These are phyloP conservation scores for Alternaria panax DNA, from an alignment of 2,329 filamentous ascomycete species.

Conservation along the genomic window DNA sequence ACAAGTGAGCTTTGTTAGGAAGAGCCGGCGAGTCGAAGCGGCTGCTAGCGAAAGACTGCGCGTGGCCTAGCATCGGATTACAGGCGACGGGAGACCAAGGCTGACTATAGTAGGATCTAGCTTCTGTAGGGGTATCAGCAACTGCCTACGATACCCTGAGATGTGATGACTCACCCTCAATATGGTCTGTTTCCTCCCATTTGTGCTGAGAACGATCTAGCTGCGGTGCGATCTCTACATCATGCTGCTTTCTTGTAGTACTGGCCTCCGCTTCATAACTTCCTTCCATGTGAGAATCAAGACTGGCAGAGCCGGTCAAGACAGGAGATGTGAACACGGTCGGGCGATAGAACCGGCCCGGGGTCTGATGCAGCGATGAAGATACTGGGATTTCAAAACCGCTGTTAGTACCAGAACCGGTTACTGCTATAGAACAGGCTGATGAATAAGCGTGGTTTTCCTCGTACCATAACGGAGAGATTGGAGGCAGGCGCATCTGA, in stretches of 20 bases:
- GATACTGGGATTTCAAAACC: background rate
- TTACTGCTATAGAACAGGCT: background rate
- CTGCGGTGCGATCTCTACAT: background rate
- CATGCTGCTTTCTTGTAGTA: background rate
- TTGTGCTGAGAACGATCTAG: background rate
- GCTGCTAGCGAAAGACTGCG: background rate
- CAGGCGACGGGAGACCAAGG: background rate
- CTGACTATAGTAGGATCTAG: background rate
- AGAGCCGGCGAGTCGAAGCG: background rate
- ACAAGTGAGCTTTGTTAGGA: background rate
- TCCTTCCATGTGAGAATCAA: background rate
- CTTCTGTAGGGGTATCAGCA: background rate
- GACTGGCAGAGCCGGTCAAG: background rate
- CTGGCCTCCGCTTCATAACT: background rate
- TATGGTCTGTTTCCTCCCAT: background rate
- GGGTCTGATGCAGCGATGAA: background rate
- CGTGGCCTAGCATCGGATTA: background rate
- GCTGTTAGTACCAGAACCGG: background rate
- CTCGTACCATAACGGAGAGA: constrained; percentile 22
- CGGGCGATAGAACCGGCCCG: background rate
- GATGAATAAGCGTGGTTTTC: background rate
- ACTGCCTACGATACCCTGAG: background rate
- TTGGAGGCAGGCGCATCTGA: constrained; percentile 28
- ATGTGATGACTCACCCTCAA: background rate
- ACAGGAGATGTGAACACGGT: background rate